Evolutionary conservation across 352 stramenopile species (phyloP), one percentile per base, ranked within the genome.

Genomic region (Phytophthora chlamydospora): DNA sequence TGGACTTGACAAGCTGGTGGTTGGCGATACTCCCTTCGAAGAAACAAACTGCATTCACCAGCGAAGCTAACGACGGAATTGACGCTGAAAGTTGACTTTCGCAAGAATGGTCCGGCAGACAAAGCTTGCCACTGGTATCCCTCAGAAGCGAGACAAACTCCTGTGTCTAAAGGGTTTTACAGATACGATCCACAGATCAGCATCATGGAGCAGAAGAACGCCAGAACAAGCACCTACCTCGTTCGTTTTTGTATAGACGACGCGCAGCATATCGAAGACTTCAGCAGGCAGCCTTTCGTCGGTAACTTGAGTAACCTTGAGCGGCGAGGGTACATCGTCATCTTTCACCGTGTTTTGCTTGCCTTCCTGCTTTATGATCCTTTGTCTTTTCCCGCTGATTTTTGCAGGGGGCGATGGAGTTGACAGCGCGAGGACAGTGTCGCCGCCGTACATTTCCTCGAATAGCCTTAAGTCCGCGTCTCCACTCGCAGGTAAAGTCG

Each of bases 371-470:
- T 38, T 46, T 7, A 33, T 32, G n/a, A 13, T 16, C 7, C 35
- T 10, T 47, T 31, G 33, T 31, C 14, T 13, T 12, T 3, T 2
- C 11, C n/a, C 14, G 1, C 17, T 9, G 31, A 24, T 17, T 19
- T 58, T 62, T 4, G 34, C 19, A 38, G 34, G 21, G 43, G 40
- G 54, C 27, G 62, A 58, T 10, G 62, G 48, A 11, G 56, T 66
- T 1, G 62, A 51, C 19, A 71, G 16, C 5, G 21, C 9, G 16
- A 66, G 52, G 4, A 11, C 33, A 39, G 46, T 58, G 36, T 64
- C 50, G 6, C 27, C 46, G 8, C 63, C 58, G 47, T 72, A 72
- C 50, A 68, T 64, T 62, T 72, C 58, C 31, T 72, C 63, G 4
- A 72, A 72, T 38, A 72, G 39, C 29, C n/a, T 56, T 14, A 68